Evolutionary conservation across 1,284 basidiomycete genomes (phyloP).

Genomic region (Xanthoconium separans): DNA sequence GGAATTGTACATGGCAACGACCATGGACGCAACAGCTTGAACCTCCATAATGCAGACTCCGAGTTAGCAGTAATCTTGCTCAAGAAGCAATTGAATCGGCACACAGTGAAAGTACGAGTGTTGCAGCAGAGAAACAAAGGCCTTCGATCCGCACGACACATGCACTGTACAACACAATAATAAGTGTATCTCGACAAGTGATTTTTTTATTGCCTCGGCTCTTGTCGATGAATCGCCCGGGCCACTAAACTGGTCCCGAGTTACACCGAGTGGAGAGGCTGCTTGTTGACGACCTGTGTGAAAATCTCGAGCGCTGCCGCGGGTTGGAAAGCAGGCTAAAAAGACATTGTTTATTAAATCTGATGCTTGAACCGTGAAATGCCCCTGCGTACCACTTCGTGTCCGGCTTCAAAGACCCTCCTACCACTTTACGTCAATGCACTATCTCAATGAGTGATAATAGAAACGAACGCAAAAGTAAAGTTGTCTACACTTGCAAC

Average conservation of each 20-base stretch:
- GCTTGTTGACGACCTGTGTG: conserved; percentile 48
- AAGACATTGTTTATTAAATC: conserved; percentile 5
- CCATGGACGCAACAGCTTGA: too few species aligned
- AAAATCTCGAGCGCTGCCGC: conserved; percentile 56
- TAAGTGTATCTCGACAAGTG: too few species aligned
- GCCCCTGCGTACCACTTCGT: conserved; percentile 53
- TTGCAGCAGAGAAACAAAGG: too few species aligned
- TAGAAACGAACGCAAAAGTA: conserved; percentile 51
- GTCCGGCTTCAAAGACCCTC: conserved; percentile 53
- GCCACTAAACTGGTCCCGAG: not conserved
- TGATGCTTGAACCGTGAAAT: not conserved
- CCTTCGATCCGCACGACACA: too few species aligned
- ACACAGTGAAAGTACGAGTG: too few species aligned
- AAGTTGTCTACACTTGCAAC: conserved; percentile 64
- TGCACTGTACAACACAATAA: too few species aligned
- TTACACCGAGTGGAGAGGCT: conserved; percentile 56
- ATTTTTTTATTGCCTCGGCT: too few species aligned
- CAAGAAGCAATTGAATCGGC: too few species aligned
- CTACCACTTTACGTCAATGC: conserved; percentile 27
- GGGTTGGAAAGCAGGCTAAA: conserved; percentile 58
- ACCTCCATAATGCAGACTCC: too few species aligned
- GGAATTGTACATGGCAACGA: too few species aligned
- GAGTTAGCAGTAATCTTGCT: too few species aligned
- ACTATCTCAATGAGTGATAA: not conserved
- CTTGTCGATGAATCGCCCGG: too few species aligned